Base-by-base conservation (phyloP, 2,329 filamentous ascomycete species). In the Chaetomium globosum region DNA sequence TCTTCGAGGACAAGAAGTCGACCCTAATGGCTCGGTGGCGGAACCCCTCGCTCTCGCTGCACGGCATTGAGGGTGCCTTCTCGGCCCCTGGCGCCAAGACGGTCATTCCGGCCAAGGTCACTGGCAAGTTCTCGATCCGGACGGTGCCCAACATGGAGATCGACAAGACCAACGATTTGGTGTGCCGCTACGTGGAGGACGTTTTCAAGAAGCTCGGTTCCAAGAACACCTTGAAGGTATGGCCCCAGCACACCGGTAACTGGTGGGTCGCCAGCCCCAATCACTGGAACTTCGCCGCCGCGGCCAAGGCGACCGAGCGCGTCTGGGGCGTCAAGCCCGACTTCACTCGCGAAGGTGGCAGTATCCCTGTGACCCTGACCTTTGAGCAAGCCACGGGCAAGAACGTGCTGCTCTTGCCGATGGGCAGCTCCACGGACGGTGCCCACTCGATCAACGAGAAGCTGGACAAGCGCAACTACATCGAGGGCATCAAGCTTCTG, bases 371-470 rank as follows among this genome's bases (percentile, higher is more conserved):
- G 60, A 99, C 95, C 8, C 81, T 99, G 74, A 98, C 93, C 1
- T 99, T 99, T 76, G 95, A 99, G 82, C 89, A 97, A 81, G 93
- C 95, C 21, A 97, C 94, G 7, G 93, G 93, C 75, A 99, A 99
- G 89, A 99, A 98, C 75, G 94, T 98, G 51, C 82, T 99, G 64
- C 82, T 99, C 70, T 80, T 99, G 71, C 95, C 95, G 36, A 98
- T 99, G 95, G 95, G 95, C 54, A 96, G 91, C 82, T 96, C 91
- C 52, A 99, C 94, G 1, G 95, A 98, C 77, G 93, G 91, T 51
- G 95, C 95, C 8, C 95, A 99, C 81, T 97, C 92, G 39, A 96
- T 97, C 80, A 99, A 99, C 78, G 95, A 98, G 86, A 97, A 97
- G 85, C 83, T 99, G 65, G 95, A 99, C 79, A 93, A 91, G 85